Base-by-base conservation (phyloP, 768 basidiomycete species). In the Pleurotus eryngii region DNA sequence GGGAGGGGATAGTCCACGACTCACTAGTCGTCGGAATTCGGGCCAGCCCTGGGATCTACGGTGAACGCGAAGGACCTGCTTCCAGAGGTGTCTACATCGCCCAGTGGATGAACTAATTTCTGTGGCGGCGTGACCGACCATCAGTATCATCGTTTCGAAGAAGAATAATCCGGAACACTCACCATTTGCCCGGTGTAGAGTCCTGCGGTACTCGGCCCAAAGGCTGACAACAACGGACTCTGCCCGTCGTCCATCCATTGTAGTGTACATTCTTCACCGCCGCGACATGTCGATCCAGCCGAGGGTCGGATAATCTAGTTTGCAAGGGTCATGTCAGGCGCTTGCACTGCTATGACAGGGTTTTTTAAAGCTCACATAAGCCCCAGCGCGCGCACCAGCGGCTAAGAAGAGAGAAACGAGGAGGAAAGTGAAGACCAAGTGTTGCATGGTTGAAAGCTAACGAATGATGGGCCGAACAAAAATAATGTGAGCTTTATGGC, bases 181-280 rank as follows among this genome's bases (percentile, higher is more conserved):
- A 85, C 86, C 70, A 74, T 66, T 6, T 78, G 65, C 7, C 83
- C 84, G n/a, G 76, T 77, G 60, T 81, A 90, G 30, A 92, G 69
- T 1, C 74, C 85, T 53, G 87, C 76, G 2, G 71, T 70, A 50
- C 80, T 77, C 0, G 79, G 66, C 3, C 87, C 86, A 48, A 90
- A 78, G 35, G 64, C 57, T 5, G 71, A 42, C n/a, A 79, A 60
- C 15, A 82, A 66, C 3, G 89, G 89, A 1, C 56, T 38, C 8
- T 59, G 39, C 15, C 88, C 88, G 59, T 91, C 74, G 55, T 92
- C 89, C 1, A 82, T 58, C 88, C 87, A 91, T 46, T 74, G 57
- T 5, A 90, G 76, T 0, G 65, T 68, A 69, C 85, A 87, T 5
- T 77, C 59, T 60, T 81, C 67, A 9, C 82, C 84, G 22, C 73